phyloP scores from a whole-genome alignment of 208 protist genomes.

The Angomonas ambiguus region DNA sequence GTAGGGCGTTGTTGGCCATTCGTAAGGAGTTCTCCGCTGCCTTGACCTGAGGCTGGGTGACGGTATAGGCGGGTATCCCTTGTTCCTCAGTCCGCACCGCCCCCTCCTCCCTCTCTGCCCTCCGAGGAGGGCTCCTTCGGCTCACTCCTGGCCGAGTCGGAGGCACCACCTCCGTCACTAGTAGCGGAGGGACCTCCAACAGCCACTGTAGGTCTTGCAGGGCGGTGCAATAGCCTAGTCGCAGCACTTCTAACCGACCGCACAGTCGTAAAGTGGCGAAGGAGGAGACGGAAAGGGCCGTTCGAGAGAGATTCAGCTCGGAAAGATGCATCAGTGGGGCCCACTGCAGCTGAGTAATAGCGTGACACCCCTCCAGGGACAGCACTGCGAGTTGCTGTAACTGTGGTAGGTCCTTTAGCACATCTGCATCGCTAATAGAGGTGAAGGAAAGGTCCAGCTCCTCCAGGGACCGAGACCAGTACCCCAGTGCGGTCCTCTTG shows the following conservation, averaged over 20 bases:
- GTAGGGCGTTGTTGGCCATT: background rate
- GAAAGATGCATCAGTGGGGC: constrained; percentile 24
- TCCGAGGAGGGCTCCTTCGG: background rate
- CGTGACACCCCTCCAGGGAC: constrained; percentile 50
- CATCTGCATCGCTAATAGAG: constrained; percentile 27
- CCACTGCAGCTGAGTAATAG: constrained; percentile 29
- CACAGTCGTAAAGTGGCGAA: constrained; percentile 35
- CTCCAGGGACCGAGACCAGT: constrained; percentile 33
- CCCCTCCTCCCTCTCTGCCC: background rate
- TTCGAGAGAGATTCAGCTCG: constrained; percentile 43
- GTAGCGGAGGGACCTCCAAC: constrained; percentile 7
- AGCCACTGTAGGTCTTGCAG: constrained; percentile 24
- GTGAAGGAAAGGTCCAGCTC: constrained; percentile 62
- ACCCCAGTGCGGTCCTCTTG: background rate
- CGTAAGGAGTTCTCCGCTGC: background rate
- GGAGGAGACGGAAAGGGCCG: constrained; percentile 19
- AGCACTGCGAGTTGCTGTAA: constrained; percentile 30
- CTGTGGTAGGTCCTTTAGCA: constrained; percentile 31
- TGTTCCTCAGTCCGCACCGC: background rate
- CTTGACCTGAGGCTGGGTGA: background rate
- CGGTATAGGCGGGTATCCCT: background rate
- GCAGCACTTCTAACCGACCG: constrained; percentile 28
- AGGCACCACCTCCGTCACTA: background rate
- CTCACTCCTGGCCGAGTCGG: background rate
- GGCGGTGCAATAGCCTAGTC: constrained; percentile 31